Conservation (phyloP, 2,329 filamentous ascomycete genomes). For the Fusarium praegraminearum region DNA sequence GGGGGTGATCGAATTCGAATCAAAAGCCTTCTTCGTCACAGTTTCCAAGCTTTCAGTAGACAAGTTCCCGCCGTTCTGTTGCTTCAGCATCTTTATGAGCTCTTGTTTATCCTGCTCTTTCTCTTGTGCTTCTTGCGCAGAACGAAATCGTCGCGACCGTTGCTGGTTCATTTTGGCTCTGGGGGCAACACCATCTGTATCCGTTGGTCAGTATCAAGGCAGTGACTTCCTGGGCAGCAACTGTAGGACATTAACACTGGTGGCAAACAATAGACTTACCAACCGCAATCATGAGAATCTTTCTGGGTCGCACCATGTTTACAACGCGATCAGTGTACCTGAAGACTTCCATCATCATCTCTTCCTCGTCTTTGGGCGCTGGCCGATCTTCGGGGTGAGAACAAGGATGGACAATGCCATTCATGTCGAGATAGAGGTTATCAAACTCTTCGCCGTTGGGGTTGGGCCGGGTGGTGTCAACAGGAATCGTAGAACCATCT, state of each 20-base stretch:
- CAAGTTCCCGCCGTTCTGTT: conserved; percentile 76
- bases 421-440: conserved; percentile 99
- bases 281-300: conserved; percentile 97
- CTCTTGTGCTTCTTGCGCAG: conserved; percentile 92
- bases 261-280: conserved; percentile 64
- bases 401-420: conserved; percentile 98
- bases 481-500: conserved; percentile 84
- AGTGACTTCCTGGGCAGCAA: neutral
- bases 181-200: conserved; percentile 89
- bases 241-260: neutral
- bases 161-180: conserved; percentile 99
- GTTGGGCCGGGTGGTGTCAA: conserved; percentile 86
- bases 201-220: conserved; percentile 45
- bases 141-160: conserved; percentile 92
- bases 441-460: conserved; percentile 98
- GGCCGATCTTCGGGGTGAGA: conserved; percentile 96
- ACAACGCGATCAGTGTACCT: conserved; percentile 98
- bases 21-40: conserved; percentile 89
- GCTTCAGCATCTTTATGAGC: conserved; percentile 84
- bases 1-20: conserved; percentile 87
- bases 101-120: conserved; percentile 93
- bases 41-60: conserved; percentile 71
- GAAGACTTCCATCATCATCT: conserved; percentile 99
- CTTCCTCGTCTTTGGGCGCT: conserved; percentile 91
- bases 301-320: conserved; percentile 97